Conservation (phyloP, 106 monocot genomes). For the Ottelia alismoides region DNA sequence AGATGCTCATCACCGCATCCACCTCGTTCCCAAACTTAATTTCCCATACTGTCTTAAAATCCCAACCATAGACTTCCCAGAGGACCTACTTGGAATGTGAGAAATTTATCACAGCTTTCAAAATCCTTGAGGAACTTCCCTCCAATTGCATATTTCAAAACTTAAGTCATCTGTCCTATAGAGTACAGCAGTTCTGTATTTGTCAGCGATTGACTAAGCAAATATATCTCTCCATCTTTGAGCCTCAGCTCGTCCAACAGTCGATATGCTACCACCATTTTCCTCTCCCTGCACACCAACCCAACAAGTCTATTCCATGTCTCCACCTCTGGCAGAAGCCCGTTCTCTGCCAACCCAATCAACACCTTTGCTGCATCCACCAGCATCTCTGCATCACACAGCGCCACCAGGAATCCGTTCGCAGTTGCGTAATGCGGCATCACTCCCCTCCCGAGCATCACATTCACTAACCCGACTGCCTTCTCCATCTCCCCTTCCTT, state of each 20-base stretch:
- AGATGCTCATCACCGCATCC: no score
- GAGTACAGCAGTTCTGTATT: no score
- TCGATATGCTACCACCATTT: slow-evolving; percentile 26
- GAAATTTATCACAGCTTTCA: no score
- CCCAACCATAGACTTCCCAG: no score
- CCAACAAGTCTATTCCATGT: slow-evolving; percentile 51
- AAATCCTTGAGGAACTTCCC: no score
- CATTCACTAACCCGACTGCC: slow-evolving; percentile 38
- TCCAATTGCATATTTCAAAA: no score
- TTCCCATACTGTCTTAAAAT: no score
- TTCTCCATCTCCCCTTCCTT: slow-evolving; percentile 42
- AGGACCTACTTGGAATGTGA: no score
- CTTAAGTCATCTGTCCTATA: no score
- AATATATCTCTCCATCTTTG: no score
- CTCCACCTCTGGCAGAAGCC: slow-evolving; percentile 46
- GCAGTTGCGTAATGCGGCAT: slow-evolving; percentile 75
- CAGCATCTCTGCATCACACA: slow-evolving; percentile 52
- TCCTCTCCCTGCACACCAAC: slow-evolving; percentile 51
- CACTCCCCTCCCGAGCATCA: slow-evolving; percentile 65
- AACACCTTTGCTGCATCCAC: slow-evolving; percentile 55
- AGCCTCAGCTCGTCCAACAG: slow-evolving; percentile 31
- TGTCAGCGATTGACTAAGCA: no score
- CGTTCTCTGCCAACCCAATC: slow-evolving; percentile 43
- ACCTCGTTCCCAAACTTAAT: no score
- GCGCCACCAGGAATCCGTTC: slow-evolving; percentile 48